Conservation (phyloP, 352 stramenopile species). For the Phytopythium helicoides region DNA sequence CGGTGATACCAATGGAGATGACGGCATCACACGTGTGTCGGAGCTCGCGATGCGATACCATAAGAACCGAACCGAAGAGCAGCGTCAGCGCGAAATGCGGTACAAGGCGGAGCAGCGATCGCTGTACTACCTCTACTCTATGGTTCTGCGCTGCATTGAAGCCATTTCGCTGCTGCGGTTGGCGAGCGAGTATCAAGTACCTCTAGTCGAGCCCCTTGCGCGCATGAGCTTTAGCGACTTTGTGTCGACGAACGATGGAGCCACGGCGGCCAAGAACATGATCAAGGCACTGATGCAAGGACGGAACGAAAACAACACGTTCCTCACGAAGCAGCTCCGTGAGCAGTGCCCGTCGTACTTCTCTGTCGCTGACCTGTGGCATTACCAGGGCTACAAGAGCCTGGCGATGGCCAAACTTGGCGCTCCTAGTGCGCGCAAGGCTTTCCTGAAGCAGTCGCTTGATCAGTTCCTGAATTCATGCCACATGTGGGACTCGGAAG, state of each 20-base stretch:
- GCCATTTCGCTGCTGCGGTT: constrained; percentile 72
- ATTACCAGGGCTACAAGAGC: constrained; percentile 85
- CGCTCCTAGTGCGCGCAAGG: constrained; percentile 54
- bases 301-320: constrained; percentile 79
- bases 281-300: constrained; percentile 78
- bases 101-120: constrained; percentile 84
- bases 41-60: constrained; percentile 70
- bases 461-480: constrained; percentile 79
- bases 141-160: constrained; percentile 78
- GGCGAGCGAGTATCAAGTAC: constrained; percentile 62
- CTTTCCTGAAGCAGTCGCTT: constrained; percentile 67
- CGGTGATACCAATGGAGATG: constrained; percentile 35
- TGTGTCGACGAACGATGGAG: constrained; percentile 60
- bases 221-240: constrained; percentile 76
- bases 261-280: constrained; percentile 63
- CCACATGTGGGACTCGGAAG: constrained; percentile 84
- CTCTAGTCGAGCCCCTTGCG: constrained; percentile 62
- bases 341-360: constrained; percentile 86
- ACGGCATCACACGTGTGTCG: constrained; percentile 52
- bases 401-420: constrained; percentile 74
- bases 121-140: constrained; percentile 74
- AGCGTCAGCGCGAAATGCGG: constrained; percentile 69
- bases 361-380: constrained; percentile 73
- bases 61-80: constrained; percentile 67
- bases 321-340: constrained; percentile 78